phyloP scores from a whole-genome alignment of 2,329 filamentous ascomycete species.

The Aspergillus ibericus region DNA sequence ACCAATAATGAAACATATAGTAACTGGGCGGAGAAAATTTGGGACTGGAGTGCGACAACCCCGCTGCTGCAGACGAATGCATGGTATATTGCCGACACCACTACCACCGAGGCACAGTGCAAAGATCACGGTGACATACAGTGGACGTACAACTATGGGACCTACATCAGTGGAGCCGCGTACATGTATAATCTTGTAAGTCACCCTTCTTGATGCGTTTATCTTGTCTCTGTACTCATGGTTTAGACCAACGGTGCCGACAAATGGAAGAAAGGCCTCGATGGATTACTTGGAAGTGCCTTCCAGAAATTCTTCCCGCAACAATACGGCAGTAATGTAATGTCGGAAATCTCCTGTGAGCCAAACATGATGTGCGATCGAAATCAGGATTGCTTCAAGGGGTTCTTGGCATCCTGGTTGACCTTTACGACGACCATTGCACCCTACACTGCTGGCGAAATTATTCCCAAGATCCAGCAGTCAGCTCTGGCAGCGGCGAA shows the following conservation, averaged over 20 bases:
- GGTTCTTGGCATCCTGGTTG: conserved; percentile 68
- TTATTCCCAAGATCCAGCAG: conserved; percentile 59
- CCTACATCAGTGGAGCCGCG: conserved; percentile 58
- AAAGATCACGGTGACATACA: conserved; percentile 53
- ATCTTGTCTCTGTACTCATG: conserved; percentile 12
- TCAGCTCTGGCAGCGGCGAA: conserved; percentile 62
- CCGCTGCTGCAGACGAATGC: conserved; percentile 52
- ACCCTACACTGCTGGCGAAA: conserved; percentile 55
- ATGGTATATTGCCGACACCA: conserved; percentile 59
- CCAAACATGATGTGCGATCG: conserved; percentile 61
- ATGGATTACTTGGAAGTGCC: conserved; percentile 56
- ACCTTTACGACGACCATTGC: conserved; percentile 62
- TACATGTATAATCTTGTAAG: conserved; percentile 57
- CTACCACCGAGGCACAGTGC: conserved; percentile 52
- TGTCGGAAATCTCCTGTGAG: conserved; percentile 70
- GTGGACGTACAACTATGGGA: conserved; percentile 60
- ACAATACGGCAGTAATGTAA: conserved; percentile 51
- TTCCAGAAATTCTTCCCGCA: conserved; percentile 55
- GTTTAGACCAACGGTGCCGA: conserved; percentile 40
- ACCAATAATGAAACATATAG: conserved; percentile 77
- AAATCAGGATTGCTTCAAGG: conserved; percentile 74
- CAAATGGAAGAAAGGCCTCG: conserved; percentile 59
- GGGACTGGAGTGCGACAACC: conserved; percentile 57
- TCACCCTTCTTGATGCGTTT: background rate
- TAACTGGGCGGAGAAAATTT: conserved; percentile 71